Base-by-base conservation (phyloP, 1,139 yeast species). In the Pichia sp. region DNA sequence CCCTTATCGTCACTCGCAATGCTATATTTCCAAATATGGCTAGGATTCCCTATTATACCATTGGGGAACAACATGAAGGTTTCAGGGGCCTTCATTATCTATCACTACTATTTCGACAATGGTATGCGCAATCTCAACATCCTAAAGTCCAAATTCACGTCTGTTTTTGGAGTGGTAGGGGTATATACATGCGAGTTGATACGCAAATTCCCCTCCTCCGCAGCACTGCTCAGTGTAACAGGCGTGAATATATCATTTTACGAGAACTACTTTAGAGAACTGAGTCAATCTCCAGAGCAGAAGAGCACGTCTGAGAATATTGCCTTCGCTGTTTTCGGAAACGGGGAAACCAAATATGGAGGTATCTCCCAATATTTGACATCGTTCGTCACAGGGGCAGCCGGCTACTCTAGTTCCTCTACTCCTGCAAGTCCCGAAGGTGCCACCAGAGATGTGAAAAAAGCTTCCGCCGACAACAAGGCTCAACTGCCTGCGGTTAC, bases 1-100 rank as follows among this genome's bases (percentile, higher is more conserved):
- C 88, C 88, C 1, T 74, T 82, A 46, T 78, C 74, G 59, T 63
- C 74, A 2, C 55, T 80, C 13, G 16, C 74, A 18, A 70, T 70
- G 45, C 60, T 80, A 12, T 73, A 69, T 28, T 54, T 79, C 31
- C 72, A 76, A 13, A 57, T 74, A 12, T 83, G 87, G 87, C 66
- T 83, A 44, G 70, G 81, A 10, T 66, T 73, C 19, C 86, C 87
- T 1, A 46, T 66, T 23, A 55, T 62, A 18, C 52, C 65, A 6
- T 23, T 52, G 9, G 3, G 44, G 44, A 48, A 36, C 12, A 41
- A 41, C 21, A 28, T 13, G 12, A 49, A 53, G 26, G 55, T 53
- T 5, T 45, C 53, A 1, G 57, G 58, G 2, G 30, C 60, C 5
- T 53, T 37, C 22, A 39, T 58, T 1, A 51, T 58, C 16, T 57